Base-by-base conservation (phyloP, 1,284 basidiomycete species). In the Pterula multifida region DNA sequence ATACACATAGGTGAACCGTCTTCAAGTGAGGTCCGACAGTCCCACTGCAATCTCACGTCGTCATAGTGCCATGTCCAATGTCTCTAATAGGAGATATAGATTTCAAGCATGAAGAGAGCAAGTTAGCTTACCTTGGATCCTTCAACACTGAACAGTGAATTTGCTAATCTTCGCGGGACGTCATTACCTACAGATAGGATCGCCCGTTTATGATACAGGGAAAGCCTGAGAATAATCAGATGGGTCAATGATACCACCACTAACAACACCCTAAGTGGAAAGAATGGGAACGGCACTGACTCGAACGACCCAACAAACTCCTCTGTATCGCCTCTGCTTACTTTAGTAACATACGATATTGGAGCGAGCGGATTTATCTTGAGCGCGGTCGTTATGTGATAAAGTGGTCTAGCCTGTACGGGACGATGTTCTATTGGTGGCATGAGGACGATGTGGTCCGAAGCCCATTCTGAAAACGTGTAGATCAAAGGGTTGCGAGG, bases 1-100 rank as follows among this genome's bases (percentile, higher is more conserved):
- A 72, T 65, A 55, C 70, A 72, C 63, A 71, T 63, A 0, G 69
- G 67, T 0, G 68, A 70, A 3, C 71, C 71, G 49, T 73, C 69
- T 35, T 70, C 68, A 0, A 70, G 60, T 1, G 60, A 65, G 0
- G 62, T 61, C 0, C 68, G 65, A 50, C 69, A 71, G 53, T 73
- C 69, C 71, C 71, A 73, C 13, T 64, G 65, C 1, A 73, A 49
- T 3, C 61, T 55, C 17, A 66, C 59, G 21, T 59, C 55, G 3
- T 59, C 57, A 50, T 65, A 61, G 24, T 58, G 55, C 70, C 70
- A 73, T 42, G 58, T 59, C 58, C 68, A 72, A 47, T 68, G 65
- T 54, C 62, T 58, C 68, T 73, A 42, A 15, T 28, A 36, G n/a
- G 35, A 15, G 42, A 32, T 9, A 49, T 26, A 39, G 26, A 42